phyloP scores from a whole-genome alignment of 306 rosid genomes.

The Fagus crenata region DNA sequence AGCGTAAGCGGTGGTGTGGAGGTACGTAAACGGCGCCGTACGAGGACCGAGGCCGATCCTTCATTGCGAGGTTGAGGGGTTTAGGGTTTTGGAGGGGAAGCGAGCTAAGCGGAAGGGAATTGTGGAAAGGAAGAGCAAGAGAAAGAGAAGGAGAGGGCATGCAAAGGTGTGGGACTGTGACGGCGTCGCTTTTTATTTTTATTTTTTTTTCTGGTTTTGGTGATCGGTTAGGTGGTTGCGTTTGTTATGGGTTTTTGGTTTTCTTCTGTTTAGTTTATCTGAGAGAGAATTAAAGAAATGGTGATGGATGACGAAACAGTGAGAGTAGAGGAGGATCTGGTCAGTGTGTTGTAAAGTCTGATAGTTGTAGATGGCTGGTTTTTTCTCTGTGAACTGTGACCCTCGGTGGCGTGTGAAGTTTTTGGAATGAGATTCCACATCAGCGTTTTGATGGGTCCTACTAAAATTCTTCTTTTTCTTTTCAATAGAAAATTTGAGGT shows the following conservation, averaged over 20 bases:
- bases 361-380: too few relatives aligned
- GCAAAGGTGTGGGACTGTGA: constrained; percentile 24
- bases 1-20: constrained; percentile 84
- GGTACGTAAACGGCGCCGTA: constrained; percentile 73
- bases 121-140: constrained; percentile 4
- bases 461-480: background rate
- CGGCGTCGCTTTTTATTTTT: constrained; percentile 38
- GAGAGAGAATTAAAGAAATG: too few relatives aligned
- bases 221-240: too few relatives aligned
- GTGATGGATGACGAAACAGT: too few relatives aligned
- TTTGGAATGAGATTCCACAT: background rate
- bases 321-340: too few relatives aligned
- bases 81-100: constrained; percentile 36
- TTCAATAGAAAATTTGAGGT: background rate
- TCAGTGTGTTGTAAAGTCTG: too few relatives aligned
- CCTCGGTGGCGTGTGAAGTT: background rate
- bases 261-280: too few relatives aligned
- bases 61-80: constrained; percentile 57
- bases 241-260: too few relatives aligned
- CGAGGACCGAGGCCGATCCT: constrained; percentile 81
- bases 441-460: background rate
- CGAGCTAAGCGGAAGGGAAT: constrained; percentile 7
- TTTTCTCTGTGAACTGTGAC: background rate
- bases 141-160: constrained; percentile 35
- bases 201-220: too few relatives aligned